Evolutionary conservation across 345 rosid species (phyloP), one percentile per base, ranked within the genome.

Genomic region (Gossypium herbaceum): DNA sequence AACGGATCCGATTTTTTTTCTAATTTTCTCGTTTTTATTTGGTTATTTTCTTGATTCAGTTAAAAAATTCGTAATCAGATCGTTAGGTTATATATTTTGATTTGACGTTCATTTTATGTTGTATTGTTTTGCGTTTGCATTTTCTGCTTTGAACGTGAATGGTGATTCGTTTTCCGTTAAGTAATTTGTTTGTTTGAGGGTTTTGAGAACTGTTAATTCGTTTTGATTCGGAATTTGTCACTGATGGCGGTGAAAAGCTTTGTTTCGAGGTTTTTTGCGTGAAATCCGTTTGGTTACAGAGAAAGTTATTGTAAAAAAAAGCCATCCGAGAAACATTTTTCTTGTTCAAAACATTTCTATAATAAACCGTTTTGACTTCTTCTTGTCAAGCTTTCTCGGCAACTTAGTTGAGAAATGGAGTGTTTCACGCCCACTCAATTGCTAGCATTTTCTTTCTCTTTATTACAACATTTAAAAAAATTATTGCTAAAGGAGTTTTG

Each of bases 351-450:
- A 74, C 27, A 3, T 20, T 61, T 64, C n/a, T 25, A 55, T 17
- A 2, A 1, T 63, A 19, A 50, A 50, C 10, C 41, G 51, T 52
- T 64, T 52, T 5, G n/a, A 39, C 25, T 12, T 19, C 9, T 9
- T 34, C 7, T 63, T 50, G 11, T 64, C n/a, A n/a, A 43, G 27
- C 84, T 88, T 85, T 68, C 12, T 68, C 43, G 20, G 41, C 39
- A 8, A 48, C 43, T 43, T 47, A 15, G 41, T 13, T 17, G 20
- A 48, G 41, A 48, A 12, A 24, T 15, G 43, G n/a, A 68, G 19
- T 68, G 22, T 47, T 68, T 47, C 24, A 47, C 4, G 39, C 5
- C 4, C 7, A 20, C n/a, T 45, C 55, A 7, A 48, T 67, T 1
- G 25, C 55, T 45, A 45, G 12, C 11, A 45, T 68, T 47, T 68